Conservation (phyloP, 2,329 filamentous ascomycete genomes). For the Anthostomella pinea region DNA sequence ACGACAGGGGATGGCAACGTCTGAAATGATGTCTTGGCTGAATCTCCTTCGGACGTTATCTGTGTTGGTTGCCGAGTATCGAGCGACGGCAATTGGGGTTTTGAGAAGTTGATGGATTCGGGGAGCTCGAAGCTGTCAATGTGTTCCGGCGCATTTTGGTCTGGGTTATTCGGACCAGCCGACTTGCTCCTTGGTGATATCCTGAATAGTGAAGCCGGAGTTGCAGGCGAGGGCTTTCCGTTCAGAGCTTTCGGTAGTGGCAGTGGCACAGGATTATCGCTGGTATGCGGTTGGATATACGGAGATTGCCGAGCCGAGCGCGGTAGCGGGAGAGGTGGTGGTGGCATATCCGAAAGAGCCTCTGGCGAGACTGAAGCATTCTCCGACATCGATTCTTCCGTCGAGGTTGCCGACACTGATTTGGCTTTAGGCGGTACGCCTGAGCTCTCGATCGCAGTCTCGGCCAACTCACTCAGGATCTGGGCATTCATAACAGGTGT, state of each 20-base stretch:
- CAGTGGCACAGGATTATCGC: conserved; percentile 26
- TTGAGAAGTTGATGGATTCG: conserved; percentile 58
- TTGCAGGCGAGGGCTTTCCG: conserved; percentile 64
- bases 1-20: conserved; percentile 49
- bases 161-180: conserved; percentile 38
- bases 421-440: conserved; percentile 25
- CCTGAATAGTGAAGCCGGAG: conserved; percentile 85
- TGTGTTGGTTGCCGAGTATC: conserved; percentile 50
- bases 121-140: conserved; percentile 66
- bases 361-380: conserved; percentile 65
- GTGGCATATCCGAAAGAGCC: conserved; percentile 63
- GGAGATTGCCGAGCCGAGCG: conserved; percentile 66
- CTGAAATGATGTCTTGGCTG: conserved; percentile 52
- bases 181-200: conserved; percentile 56
- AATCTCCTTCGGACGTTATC: conserved; percentile 36
- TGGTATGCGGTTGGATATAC: conserved; percentile 56
- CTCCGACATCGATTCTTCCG: conserved; percentile 59
- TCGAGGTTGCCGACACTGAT: conserved; percentile 38
- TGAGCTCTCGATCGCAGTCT: conserved; percentile 38
- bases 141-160: conserved; percentile 46
- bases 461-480: conserved; percentile 50
- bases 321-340: conserved; percentile 64
- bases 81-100: conserved; percentile 46
- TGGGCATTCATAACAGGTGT: conserved; percentile 57
- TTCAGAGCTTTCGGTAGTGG: conserved; percentile 27